Conservation (phyloP, 2,329 filamentous ascomycete species). For the Myriangium duriaei region DNA sequence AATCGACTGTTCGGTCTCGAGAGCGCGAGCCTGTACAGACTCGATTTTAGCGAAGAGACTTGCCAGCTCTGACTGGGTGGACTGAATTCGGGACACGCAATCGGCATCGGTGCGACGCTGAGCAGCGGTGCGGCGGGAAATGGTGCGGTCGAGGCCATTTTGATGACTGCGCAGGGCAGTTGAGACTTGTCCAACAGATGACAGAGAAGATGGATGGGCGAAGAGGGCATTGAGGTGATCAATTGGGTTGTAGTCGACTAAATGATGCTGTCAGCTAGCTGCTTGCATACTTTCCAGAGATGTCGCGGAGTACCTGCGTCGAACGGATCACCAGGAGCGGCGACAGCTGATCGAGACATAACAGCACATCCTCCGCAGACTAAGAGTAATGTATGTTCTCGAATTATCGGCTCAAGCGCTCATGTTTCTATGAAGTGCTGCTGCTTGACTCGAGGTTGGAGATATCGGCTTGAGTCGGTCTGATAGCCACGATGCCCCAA, state of each 20-base stretch:
- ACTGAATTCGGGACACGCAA: constrained; percentile 81
- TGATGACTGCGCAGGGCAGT: constrained; percentile 61
- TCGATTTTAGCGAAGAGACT: constrained; percentile 92
- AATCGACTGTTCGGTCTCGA: constrained; percentile 89
- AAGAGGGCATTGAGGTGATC: constrained; percentile 90
- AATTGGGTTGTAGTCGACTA: constrained; percentile 82
- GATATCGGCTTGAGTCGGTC: no score
- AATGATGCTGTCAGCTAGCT: not conserved
- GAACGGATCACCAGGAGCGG: constrained; percentile 5
- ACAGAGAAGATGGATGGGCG: constrained; percentile 73
- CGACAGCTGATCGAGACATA: no score
- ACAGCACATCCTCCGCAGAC: no score
- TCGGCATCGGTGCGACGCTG: constrained; percentile 79
- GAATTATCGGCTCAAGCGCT: no score
- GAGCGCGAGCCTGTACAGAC: constrained; percentile 73
- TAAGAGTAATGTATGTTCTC: no score
- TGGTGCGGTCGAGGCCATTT: constrained; percentile 69
- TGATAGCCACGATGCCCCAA: no score
- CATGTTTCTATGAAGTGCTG: no score
- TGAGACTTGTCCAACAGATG: constrained; percentile 64
- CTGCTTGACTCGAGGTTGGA: no score
- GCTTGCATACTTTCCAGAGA: no score
- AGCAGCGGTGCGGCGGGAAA: constrained; percentile 55
- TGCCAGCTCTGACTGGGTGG: constrained; percentile 77
- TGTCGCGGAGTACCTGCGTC: constrained; percentile 7